These are phyloP conservation scores for Thielaviopsis ethacetica DNA, from an alignment of 2,329 filamentous ascomycete species.

Conservation along the genomic window DNA sequence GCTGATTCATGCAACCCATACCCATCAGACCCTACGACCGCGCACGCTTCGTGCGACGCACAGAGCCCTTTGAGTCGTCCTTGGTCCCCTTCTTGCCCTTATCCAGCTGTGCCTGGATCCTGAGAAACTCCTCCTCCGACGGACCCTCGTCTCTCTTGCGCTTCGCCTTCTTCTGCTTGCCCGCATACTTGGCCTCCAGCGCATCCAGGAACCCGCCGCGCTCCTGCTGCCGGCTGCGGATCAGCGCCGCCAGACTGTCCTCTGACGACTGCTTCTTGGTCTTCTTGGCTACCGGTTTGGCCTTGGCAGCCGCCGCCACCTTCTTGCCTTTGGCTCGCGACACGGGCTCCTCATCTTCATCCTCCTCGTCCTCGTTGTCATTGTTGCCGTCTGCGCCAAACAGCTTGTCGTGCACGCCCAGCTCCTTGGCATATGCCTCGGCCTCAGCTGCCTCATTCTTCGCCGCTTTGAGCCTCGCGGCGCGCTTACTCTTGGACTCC, in stretches of 20 bases:
- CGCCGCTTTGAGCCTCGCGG: slow-evolving; percentile 43
- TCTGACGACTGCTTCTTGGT: slow-evolving; percentile 29
- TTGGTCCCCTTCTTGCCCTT: slow-evolving; percentile 15
- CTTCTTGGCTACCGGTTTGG: slow-evolving; percentile 15
- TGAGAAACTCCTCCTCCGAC: slow-evolving; percentile 40
- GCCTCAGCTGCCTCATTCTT: slow-evolving; percentile 56
- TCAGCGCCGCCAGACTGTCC: slow-evolving; percentile 52
- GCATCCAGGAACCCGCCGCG: slow-evolving; percentile 52
- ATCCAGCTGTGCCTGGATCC: slow-evolving; percentile 19
- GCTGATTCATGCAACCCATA: neutral
- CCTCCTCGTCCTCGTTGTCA: slow-evolving; percentile 18
- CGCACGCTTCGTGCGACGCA: neutral
- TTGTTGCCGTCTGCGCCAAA: slow-evolving; percentile 28
- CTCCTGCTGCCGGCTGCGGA: slow-evolving; percentile 52
- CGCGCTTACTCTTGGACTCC: slow-evolving; percentile 51
- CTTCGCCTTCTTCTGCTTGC: slow-evolving; percentile 32
- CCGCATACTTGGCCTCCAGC: slow-evolving; percentile 60
- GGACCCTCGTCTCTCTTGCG: slow-evolving; percentile 44
- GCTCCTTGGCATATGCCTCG: slow-evolving; percentile 55
- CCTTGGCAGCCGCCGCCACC: neutral
- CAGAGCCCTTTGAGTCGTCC: neutral
- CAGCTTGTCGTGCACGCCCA: slow-evolving; percentile 57
- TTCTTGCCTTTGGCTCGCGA: neutral
- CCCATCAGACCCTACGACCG: neutral
- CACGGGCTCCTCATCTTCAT: slow-evolving; percentile 8